Evolutionary conservation across 2,329 filamentous ascomycete genomes (phyloP).

Genomic region (Volutella citrinella): DNA sequence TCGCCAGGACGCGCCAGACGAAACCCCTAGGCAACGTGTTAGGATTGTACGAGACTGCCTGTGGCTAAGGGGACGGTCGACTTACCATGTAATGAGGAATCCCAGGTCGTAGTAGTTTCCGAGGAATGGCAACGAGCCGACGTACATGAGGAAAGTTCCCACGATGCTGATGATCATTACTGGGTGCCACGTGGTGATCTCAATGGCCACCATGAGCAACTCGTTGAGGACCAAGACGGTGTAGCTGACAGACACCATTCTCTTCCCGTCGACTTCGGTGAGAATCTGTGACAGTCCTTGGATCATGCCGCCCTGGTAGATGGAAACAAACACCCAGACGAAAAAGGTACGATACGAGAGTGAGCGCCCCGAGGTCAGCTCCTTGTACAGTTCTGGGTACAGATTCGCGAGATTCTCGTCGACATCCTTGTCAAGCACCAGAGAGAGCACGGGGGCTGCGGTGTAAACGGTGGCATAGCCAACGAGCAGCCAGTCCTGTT

Average conservation of each 20-base stretch:
- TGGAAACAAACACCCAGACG: slow-evolving; percentile 89
- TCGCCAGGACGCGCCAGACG: slow-evolving; percentile 81
- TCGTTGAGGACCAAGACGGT: slow-evolving; percentile 92
- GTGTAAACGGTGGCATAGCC: slow-evolving; percentile 97
- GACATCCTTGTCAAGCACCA: slow-evolving; percentile 92
- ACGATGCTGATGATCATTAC: slow-evolving; percentile 84
- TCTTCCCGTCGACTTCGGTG: slow-evolving; percentile 68
- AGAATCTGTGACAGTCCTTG: slow-evolving; percentile 91
- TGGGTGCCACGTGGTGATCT: slow-evolving; percentile 95
- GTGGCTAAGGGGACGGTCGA: too few relatives aligned
- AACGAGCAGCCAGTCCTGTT: slow-evolving; percentile 88
- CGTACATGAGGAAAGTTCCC: slow-evolving; percentile 77
- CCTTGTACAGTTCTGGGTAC: slow-evolving; percentile 96
- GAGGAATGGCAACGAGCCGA: slow-evolving; percentile 81
- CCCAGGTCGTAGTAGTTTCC: slow-evolving; percentile 84
- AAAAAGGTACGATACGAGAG: slow-evolving; percentile 94
- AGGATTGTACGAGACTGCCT: too few relatives aligned
- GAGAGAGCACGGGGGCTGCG: slow-evolving; percentile 84
- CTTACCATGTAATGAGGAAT: slow-evolving; percentile 70
- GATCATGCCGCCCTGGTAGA: slow-evolving; percentile 94
- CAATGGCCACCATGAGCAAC: slow-evolving; percentile 93
- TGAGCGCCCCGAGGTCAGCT: slow-evolving; percentile 83
- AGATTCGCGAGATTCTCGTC: slow-evolving; percentile 91
- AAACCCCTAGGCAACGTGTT: too few relatives aligned
- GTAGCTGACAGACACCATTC: slow-evolving; percentile 88